Base-by-base conservation (phyloP, 1,139 yeast species). In the Scheffersomyces titani region DNA sequence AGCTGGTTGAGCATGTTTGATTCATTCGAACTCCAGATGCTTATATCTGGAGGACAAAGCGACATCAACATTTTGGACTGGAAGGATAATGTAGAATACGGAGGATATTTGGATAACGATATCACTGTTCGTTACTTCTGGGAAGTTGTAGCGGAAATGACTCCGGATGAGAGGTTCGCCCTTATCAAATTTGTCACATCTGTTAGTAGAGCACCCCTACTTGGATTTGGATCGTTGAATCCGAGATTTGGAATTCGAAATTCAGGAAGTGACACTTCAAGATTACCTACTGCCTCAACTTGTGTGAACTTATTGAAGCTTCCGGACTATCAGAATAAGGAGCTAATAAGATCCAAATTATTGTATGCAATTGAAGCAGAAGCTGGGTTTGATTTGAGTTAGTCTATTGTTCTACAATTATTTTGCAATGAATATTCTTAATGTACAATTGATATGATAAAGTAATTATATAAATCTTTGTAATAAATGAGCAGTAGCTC, bases 201-300 rank as follows among this genome's bases (percentile, higher is more conserved):
- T 0, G 97, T 92, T 1, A 87, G 97, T 1, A 82, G 94, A 60
- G 97, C 97, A 0, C 99, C 99, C 1, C 76, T 94, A 46, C 78
- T 91, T 36, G 99, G 99, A 0, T 94, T 94, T 70, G 78, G 81
- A 3, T 85, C 87, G 6, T 77, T 96, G 54, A 75, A 74, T 46
- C 99, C 99, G 0, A 79, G 78, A 56, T 92, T 94, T 74, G 97
- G 97, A 1, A 89, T 94, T 51, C 73, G 92, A 52, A 86, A 87
- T 64, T 83, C 89, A 1, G 97, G 97, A 0, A 77, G 79, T 40
- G 80, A 80, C 6, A 52, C 54, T 4, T 64, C 63, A 3, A 76
- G 97, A 49, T 76, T 94, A 50, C 99, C 99, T 0, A 92, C 98
- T 0, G 90, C 98, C 0, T 86, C 97, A 0, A 94, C 99, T 0